Conservation (phyloP, 495 filamentous ascomycete genomes). For the Aspergillus bridgeri region DNA sequence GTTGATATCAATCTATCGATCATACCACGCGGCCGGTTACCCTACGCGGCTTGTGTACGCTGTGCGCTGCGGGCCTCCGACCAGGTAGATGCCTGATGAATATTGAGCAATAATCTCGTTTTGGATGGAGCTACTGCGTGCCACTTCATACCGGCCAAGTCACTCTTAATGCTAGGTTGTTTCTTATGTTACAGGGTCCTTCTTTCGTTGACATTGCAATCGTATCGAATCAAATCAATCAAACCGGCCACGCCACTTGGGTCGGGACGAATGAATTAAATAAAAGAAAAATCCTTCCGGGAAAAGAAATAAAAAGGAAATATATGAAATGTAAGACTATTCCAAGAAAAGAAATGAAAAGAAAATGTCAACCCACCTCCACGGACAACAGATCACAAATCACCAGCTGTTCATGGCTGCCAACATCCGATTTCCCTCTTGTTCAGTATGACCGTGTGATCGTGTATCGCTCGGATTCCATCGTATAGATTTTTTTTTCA, state of each 20-base stretch:
- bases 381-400: background rate
- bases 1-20: background rate
- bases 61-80: too few species aligned
- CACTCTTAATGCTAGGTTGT: background rate
- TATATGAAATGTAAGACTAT: background rate
- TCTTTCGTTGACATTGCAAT: background rate
- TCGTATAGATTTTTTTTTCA: constrained; percentile 19
- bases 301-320: background rate
- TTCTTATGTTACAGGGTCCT: background rate
- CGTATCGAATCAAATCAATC: background rate
- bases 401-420: background rate
- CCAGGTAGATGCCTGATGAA: too few species aligned
- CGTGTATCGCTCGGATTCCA: constrained; percentile 9
- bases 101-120: too few species aligned
- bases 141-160: background rate
- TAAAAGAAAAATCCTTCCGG: background rate
- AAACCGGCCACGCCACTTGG: background rate
- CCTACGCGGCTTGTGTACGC: too few species aligned
- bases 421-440: background rate
- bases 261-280: background rate
- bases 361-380: background rate
- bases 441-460: background rate
- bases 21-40: background rate
- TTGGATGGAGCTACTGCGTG: background rate
- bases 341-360: background rate